Conservation (phyloP, 495 filamentous ascomycete genomes). For the Clavariopsis aquatica region DNA sequence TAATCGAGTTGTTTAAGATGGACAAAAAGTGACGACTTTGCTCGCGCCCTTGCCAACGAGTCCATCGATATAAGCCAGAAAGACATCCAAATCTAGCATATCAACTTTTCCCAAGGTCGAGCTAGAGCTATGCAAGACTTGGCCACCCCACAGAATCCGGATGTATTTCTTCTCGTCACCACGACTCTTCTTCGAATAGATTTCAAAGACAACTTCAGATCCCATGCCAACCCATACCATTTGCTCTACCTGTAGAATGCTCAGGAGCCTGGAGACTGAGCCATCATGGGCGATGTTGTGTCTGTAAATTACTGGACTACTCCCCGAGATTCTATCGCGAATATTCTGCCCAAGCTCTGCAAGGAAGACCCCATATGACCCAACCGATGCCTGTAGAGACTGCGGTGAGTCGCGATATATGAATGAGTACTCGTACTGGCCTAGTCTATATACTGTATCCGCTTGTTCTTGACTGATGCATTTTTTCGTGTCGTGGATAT, state of each 20-base stretch:
- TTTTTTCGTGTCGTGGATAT: constrained; percentile 48
- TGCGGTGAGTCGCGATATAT: constrained; percentile 61
- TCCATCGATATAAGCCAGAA: constrained; percentile 65
- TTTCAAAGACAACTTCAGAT: constrained; percentile 66
- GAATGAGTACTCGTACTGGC: constrained; percentile 69
- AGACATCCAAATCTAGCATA: constrained; percentile 59
- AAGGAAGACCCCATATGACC: constrained; percentile 63
- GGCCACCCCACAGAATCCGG: constrained; percentile 64
- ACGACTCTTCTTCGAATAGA: constrained; percentile 48
- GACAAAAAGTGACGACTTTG: constrained; percentile 28
- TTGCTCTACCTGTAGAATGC: constrained; percentile 62
- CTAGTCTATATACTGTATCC: constrained; percentile 65
- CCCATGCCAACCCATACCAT: constrained; percentile 82
- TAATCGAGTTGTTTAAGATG: constrained; percentile 6
- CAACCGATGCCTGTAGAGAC: constrained; percentile 57
- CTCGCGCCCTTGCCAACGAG: constrained; percentile 53
- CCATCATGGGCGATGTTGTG: constrained; percentile 75
- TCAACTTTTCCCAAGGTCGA: constrained; percentile 61
- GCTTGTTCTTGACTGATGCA: constrained; percentile 61
- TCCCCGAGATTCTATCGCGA: constrained; percentile 49
- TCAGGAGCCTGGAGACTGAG: constrained; percentile 60
- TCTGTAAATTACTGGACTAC: constrained; percentile 52
- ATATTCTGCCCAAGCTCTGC: constrained; percentile 64
- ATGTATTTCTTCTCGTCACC: constrained; percentile 46
- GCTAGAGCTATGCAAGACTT: constrained; percentile 59